Base-by-base conservation (phyloP, 257 asterid genomes). In the Rauvolfia tetraphylla region DNA sequence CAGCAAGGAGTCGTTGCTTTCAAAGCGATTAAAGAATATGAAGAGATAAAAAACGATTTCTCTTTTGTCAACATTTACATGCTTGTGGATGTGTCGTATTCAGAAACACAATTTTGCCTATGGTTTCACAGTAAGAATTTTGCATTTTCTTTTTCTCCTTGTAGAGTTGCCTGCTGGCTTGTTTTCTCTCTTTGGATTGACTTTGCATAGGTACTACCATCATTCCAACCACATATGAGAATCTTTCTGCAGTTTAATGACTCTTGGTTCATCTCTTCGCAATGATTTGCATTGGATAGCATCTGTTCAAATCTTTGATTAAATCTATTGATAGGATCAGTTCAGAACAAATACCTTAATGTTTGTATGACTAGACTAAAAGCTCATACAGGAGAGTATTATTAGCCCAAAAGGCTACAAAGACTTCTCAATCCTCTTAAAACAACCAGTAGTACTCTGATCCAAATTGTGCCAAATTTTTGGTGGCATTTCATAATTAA, bases 1-100 rank as follows among this genome's bases (percentile, higher is more conserved):
- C 2, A 73, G 58, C 61, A 81, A 78, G 72, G 81, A 78, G 86
- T 78, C 82, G 84, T 81, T 81, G 72, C 84, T 84, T 84, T 81
- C 92, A 70, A 84, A 71, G 89, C 80, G 74, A 76, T 61, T 71
- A 74, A 73, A 69, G 74, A 62, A 71, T 76, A 70, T 18, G 39
- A 42, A 29, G 34, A 14, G 33, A 7, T 56, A 17, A 68, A 66
- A 20, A 68, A 76, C 20, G 66, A 39, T 62, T 83, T 84, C 77
- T 53, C 49, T 72, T 77, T 79, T 82, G 78, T 79, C 86, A 76
- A 67, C 48, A 63, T 73, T 78, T 81, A 34, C 36, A 46, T 66
- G 73, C 78, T 86, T 80, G 73, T 34, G 83, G 78, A 75, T 71
- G 71, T 76, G 80, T 77, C 79, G 79, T 39, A 77, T 38, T 77